A percentile compares a stretch with the other conserved stretches of the same genome.
Conservation (phyloP, 2,329 filamentous ascomycete genomes). For the Pseudocercospora fuligena region DNA sequence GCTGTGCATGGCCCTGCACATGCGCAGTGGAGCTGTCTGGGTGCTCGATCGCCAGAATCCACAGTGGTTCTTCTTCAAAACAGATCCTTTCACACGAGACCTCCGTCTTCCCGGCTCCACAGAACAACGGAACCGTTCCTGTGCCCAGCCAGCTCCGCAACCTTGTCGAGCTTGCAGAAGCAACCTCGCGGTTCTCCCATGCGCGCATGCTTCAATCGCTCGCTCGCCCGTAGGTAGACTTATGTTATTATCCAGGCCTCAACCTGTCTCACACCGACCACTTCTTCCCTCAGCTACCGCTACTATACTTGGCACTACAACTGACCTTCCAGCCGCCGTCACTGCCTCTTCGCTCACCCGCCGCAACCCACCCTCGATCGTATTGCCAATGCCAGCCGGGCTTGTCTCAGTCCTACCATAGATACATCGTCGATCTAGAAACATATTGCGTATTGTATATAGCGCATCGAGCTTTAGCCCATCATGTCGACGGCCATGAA, state of each 20-base stretch:
- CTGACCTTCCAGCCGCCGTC: slow-evolving; percentile 9
- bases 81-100: background rate
- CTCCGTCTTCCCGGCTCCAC: slow-evolving; percentile 5
- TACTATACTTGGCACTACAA: background rate
- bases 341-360: background rate
- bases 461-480: slow-evolving; percentile 17
- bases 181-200: background rate
- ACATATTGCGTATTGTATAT: slow-evolving; percentile 20
- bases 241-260: background rate
- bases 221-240: background rate
- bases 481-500: slow-evolving; percentile 67
- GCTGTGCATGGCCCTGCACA: background rate
- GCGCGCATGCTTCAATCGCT: slow-evolving; percentile 1
- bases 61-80: background rate
- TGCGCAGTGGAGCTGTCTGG: background rate
- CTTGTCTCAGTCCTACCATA: slow-evolving; percentile 25
- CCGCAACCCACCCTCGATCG: slow-evolving; percentile 11
- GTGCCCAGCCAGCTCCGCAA: slow-evolving; percentile 13
- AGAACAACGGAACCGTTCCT: background rate
- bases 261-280: slow-evolving; percentile 20
- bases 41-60: background rate
- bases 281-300: slow-evolving; percentile 2
- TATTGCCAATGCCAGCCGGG: background rate
- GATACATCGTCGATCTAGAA: slow-evolving; percentile 16
- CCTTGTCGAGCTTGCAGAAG: slow-evolving; percentile 4